phyloP scores from a whole-genome alignment of 1,284 basidiomycete species.

The Nidula niveotomentosa region DNA sequence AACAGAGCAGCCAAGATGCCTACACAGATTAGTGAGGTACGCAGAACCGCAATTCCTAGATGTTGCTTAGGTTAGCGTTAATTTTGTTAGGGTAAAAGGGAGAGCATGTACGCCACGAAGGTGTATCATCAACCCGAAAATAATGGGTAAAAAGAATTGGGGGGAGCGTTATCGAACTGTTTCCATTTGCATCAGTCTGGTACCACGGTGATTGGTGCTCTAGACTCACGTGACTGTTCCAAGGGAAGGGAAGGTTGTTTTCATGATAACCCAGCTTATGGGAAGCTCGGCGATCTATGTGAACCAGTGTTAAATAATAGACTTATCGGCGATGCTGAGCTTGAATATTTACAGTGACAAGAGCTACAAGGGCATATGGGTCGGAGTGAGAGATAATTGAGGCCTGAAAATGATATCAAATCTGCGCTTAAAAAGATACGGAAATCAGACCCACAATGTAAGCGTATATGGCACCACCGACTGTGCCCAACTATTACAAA shows the following conservation, averaged over 20 bases:
- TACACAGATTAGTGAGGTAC: conserved; percentile 40
- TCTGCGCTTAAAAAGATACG: background rate
- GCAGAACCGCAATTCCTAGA: conserved; percentile 37
- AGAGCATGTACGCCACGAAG: conserved; percentile 25
- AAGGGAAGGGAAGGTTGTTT: conserved; percentile 37
- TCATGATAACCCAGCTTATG: conserved; percentile 44
- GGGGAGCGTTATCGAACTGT: conserved; percentile 44
- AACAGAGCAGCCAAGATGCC: conserved; percentile 46
- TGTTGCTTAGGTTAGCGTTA: no score
- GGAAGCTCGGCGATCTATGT: conserved; percentile 42
- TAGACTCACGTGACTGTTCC: conserved; percentile 43
- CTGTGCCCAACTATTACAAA: conserved; percentile 36
- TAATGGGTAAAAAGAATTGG: conserved; percentile 43
- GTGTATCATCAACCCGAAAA: conserved; percentile 19
- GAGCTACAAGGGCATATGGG: conserved; percentile 40
- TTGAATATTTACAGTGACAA: conserved; percentile 33
- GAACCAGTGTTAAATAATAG: background rate
- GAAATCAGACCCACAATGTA: conserved; percentile 34
- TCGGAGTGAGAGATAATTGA: conserved; percentile 40
- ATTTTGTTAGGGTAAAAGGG: no score
- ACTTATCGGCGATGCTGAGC: background rate
- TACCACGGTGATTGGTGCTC: background rate
- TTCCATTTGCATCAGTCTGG: background rate
- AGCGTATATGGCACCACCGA: conserved; percentile 44
- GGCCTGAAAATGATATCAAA: conserved; percentile 25